phyloP scores from a whole-genome alignment of 306 rosid species.

The Castanospermum australe region DNA sequence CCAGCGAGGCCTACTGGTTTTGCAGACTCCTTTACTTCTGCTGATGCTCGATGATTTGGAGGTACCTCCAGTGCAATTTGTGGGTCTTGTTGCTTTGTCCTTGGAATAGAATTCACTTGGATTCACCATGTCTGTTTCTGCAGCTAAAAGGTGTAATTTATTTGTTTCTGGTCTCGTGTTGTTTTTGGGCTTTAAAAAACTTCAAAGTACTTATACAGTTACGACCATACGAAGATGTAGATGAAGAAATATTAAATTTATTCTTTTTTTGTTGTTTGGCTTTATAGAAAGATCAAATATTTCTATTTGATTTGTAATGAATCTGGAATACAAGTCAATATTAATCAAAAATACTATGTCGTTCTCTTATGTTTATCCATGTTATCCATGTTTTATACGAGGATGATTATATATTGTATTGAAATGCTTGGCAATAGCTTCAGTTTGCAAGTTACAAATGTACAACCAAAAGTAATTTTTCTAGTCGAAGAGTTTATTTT shows the following conservation, averaged over 20 bases:
- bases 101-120: constrained; percentile 4
- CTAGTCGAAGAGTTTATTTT: not conserved
- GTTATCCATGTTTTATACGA: too few species aligned
- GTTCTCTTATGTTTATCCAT: not conserved
- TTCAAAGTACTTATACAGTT: not conserved
- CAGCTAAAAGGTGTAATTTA: not conserved
- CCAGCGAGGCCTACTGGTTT: constrained; percentile 69
- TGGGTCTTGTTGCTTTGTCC: not conserved
- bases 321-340: not conserved
- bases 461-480: not conserved
- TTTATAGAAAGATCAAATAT: not conserved
- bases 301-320: not conserved
- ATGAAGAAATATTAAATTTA: not conserved
- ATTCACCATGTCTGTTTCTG: constrained; percentile 1
- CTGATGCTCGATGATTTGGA: constrained; percentile 58
- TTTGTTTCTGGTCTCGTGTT: not conserved
- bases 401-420: not conserved
- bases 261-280: not conserved
- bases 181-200: constrained; percentile 24
- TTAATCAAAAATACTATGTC: not conserved
- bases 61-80: not conserved
- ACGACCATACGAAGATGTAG: constrained; percentile 25
- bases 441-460: not conserved
- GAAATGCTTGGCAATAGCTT: not conserved
- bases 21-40: constrained; percentile 70